Conservation (phyloP, 2,329 filamentous ascomycete species). For the Akanthomyces muscarius region DNA sequence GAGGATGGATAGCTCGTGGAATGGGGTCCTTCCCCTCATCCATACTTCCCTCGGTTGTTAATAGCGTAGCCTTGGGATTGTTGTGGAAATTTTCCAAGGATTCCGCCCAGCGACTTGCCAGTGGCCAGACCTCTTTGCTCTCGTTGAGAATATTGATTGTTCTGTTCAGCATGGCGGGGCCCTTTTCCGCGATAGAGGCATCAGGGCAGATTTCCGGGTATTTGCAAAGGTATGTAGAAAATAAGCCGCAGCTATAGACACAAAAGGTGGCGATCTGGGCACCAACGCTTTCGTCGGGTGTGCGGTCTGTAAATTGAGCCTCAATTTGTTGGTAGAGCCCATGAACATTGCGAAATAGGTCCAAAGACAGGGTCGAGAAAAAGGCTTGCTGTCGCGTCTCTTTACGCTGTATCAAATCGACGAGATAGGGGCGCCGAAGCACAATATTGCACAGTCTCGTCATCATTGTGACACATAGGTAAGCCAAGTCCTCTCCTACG, state of each 20-base stretch:
- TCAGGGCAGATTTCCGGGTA: slow-evolving; percentile 46
- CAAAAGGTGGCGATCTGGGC: slow-evolving; percentile 54
- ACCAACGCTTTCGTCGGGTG: slow-evolving; percentile 46
- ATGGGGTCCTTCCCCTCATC: slow-evolving; percentile 41
- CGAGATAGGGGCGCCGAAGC: slow-evolving; percentile 49
- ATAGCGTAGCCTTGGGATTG: slow-evolving; percentile 38
- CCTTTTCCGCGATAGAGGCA: slow-evolving; percentile 34
- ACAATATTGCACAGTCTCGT: slow-evolving; percentile 55
- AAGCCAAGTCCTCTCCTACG: slow-evolving; percentile 48
- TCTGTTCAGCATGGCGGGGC: slow-evolving; percentile 43
- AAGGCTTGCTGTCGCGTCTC: slow-evolving; percentile 36
- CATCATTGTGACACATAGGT: slow-evolving; percentile 53
- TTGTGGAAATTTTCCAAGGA: slow-evolving; percentile 45
- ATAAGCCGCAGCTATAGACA: slow-evolving; percentile 51
- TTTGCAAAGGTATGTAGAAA: slow-evolving; percentile 49
- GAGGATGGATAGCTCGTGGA: slow-evolving; percentile 23
- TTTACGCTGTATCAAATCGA: slow-evolving; percentile 43
- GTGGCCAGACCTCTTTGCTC: slow-evolving; percentile 48
- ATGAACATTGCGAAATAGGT: slow-evolving; percentile 47
- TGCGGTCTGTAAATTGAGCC: slow-evolving; percentile 45
- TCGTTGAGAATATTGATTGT: slow-evolving; percentile 44
- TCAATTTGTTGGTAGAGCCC: slow-evolving; percentile 47
- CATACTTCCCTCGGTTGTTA: slow-evolving; percentile 45
- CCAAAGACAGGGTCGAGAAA: slow-evolving; percentile 41
- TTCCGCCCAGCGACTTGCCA: slow-evolving; percentile 50